These are phyloP conservation scores for Whalleya microplaca DNA, from an alignment of 2,329 filamentous ascomycete species.

Conservation along the genomic window DNA sequence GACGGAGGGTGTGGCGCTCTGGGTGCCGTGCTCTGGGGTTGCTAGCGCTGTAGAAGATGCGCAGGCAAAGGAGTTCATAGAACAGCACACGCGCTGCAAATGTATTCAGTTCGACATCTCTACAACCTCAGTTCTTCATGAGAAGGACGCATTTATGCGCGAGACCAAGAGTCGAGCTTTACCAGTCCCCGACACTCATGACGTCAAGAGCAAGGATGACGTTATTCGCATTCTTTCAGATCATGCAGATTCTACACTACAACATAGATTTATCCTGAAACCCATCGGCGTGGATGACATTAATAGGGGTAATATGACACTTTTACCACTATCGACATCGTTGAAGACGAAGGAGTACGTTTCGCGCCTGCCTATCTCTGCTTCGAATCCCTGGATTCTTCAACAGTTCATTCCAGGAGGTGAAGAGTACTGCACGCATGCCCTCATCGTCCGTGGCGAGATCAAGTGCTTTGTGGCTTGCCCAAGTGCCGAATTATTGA, in stretches of 20 bases:
- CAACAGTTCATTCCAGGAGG: slow-evolving; percentile 67
- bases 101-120: slow-evolving; percentile 66
- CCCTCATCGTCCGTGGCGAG: slow-evolving; percentile 66
- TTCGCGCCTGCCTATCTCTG: slow-evolving; percentile 56
- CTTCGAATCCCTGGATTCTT: slow-evolving; percentile 63
- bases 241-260: slow-evolving; percentile 26
- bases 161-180: slow-evolving; percentile 59
- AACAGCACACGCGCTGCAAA: slow-evolving; percentile 59
- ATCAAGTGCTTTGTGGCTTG: slow-evolving; percentile 71
- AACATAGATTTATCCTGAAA: slow-evolving; percentile 66
- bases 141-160: slow-evolving; percentile 68
- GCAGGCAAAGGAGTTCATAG: slow-evolving; percentile 63
- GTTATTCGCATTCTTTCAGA: slow-evolving; percentile 55
- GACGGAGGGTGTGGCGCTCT: slow-evolving; percentile 67
- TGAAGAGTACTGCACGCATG: slow-evolving; percentile 72
- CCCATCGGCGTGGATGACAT: slow-evolving; percentile 65
- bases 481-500: slow-evolving; percentile 62
- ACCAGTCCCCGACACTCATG: slow-evolving; percentile 54
- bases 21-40: slow-evolving; percentile 75
- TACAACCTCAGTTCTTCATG: slow-evolving; percentile 61
- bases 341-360: slow-evolving; percentile 60
- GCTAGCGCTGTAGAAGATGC: slow-evolving; percentile 69
- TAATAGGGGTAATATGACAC: slow-evolving; percentile 63
- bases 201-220: slow-evolving; percentile 56
- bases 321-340: slow-evolving; percentile 60